A percentile compares a stretch with the other conserved stretches of the same genome.
Conservation (phyloP, 2,329 filamentous ascomycete species). For the Tolypocladium endophyticum region DNA sequence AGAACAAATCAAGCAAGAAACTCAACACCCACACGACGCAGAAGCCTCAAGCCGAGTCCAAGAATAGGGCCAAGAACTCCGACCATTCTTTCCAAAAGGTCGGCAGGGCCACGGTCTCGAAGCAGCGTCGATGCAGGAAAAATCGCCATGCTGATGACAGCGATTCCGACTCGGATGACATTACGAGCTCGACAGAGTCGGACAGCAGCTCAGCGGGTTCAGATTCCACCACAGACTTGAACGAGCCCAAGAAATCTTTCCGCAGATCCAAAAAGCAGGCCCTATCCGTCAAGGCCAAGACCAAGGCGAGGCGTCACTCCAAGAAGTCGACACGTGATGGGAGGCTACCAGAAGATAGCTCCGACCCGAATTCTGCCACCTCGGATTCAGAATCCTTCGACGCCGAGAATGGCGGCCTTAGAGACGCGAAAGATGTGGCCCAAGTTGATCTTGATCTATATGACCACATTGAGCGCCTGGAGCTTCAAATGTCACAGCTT, state of each 20-base stretch:
- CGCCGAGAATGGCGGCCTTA: not conserved
- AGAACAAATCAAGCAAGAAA: not conserved
- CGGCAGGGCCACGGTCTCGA: conserved; percentile 2
- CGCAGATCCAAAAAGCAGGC: not conserved
- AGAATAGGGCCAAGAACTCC: conserved; percentile 1
- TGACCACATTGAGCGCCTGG: conserved; percentile 18
- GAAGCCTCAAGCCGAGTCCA: conserved; percentile 5
- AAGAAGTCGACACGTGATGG: not conserved
- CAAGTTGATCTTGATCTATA: not conserved
- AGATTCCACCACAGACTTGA: conserved; percentile 6
- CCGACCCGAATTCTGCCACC: not conserved
- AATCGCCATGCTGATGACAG: not conserved
- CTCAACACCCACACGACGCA: not conserved
- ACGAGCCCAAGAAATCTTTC: not conserved
- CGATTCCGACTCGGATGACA: conserved; percentile 2
- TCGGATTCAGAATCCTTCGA: conserved; percentile 1
- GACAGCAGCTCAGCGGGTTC: not conserved
- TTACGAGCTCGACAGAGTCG: not conserved
- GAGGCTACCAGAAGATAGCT: not conserved
- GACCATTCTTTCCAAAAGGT: not conserved
- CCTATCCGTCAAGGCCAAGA: not conserved
- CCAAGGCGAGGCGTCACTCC: not conserved
- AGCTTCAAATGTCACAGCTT: conserved; percentile 14
- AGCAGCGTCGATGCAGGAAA: conserved; percentile 4
- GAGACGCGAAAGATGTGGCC: not conserved